phyloP scores from a whole-genome alignment of 2,329 filamentous ascomycete species.

The Cryphonectria japonica region DNA sequence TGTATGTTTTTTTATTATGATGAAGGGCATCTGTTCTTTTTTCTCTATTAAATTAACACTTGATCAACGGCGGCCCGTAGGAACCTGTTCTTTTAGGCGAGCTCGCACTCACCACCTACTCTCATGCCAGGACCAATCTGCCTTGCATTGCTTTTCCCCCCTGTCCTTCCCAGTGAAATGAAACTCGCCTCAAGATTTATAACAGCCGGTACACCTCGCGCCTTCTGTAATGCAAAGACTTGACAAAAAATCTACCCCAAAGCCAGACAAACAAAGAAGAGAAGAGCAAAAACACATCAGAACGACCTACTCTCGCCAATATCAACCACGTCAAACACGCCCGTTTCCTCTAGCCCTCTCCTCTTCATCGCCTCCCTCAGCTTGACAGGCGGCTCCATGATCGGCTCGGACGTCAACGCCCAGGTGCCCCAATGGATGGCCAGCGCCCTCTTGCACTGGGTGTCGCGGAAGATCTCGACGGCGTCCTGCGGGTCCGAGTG shows the following conservation, averaged over 20 bases:
- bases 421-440: conserved; percentile 94
- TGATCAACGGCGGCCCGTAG: not conserved
- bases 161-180: not conserved
- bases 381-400: conserved; percentile 77
- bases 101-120: not conserved
- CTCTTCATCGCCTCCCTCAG: conserved; percentile 72
- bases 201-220: not conserved
- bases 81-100: not conserved
- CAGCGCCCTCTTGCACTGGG: conserved; percentile 74
- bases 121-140: not conserved
- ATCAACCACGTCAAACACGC: conserved; percentile 80
- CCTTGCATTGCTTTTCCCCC: not conserved
- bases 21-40: not conserved
- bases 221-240: not conserved
- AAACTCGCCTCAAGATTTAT: not conserved
- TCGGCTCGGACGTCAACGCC: conserved; percentile 83
- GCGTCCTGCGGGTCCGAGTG: conserved; percentile 87
- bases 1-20: not conserved
- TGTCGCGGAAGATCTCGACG: conserved; percentile 88
- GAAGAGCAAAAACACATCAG: conserved; percentile 39
- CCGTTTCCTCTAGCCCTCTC: conserved; percentile 69
- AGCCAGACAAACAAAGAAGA: no score
- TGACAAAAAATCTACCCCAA: no score
- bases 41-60: not conserved
- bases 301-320: conserved; percentile 85